These are phyloP conservation scores for Oenanthe javanica DNA, from an alignment of 140 eudicot species.

Conservation along the genomic window DNA sequence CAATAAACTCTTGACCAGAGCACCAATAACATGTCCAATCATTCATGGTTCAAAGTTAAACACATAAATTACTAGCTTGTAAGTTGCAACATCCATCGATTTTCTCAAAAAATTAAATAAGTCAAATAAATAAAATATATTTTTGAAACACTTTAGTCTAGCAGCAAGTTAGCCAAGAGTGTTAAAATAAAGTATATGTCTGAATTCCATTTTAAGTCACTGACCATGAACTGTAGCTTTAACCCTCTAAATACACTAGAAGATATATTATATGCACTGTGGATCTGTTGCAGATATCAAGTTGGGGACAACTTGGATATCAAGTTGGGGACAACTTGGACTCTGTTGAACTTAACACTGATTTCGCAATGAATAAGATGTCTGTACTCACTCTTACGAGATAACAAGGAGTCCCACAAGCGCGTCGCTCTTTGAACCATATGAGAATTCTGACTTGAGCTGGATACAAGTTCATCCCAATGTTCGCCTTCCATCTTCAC, in stretches of 20 bases:
- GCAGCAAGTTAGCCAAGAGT: background rate
- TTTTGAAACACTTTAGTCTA: background rate
- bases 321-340: no score
- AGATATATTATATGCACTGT: background rate
- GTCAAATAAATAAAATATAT: background rate
- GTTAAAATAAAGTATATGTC: background rate
- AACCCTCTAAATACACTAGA: background rate
- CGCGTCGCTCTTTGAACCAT: conserved; percentile 93
- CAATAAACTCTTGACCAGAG: background rate
- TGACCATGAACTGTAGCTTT: background rate
- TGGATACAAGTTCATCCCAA: conserved; percentile 97
- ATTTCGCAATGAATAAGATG: background rate
- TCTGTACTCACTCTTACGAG: conserved; percentile 71
- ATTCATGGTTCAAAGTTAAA: background rate
- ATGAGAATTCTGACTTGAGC: conserved; percentile 94
- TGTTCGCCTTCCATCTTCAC: conserved; percentile 97
- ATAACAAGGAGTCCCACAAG: conserved; percentile 90
- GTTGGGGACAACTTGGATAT: no score
- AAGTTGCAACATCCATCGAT: background rate
- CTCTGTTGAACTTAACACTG: no score
- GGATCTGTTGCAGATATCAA: no score
- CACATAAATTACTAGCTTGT: background rate
- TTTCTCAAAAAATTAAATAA: background rate
- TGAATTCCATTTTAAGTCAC: background rate
- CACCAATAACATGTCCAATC: background rate